These are phyloP conservation scores for Sugiyamaella sp. DNA, from an alignment of 1,139 yeast genomes.

Conservation along the genomic window DNA sequence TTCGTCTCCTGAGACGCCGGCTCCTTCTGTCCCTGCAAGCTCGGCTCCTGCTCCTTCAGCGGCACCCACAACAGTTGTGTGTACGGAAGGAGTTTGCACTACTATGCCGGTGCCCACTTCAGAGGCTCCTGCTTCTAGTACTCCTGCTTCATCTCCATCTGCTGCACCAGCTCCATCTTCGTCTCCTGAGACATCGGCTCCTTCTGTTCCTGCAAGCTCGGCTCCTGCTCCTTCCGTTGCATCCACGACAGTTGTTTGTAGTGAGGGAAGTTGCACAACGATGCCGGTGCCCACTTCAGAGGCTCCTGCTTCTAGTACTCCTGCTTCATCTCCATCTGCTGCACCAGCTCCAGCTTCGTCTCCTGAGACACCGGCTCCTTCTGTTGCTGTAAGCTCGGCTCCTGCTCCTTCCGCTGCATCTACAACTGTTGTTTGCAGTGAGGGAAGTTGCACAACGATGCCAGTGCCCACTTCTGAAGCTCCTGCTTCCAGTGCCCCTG, in stretches of 20 bases:
- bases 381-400: background rate
- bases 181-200: background rate
- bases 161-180: conserved; percentile 15
- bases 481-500: conserved; percentile 11
- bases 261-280: too few relatives aligned
- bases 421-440: conserved; percentile 12
- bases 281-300: too few relatives aligned
- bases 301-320: too few relatives aligned
- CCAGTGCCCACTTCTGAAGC: conserved; percentile 4
- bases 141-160: conserved; percentile 1
- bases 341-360: conserved; percentile 13
- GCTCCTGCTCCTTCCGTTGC: background rate
- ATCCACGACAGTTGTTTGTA: background rate
- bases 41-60: conserved; percentile 2
- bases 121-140: background rate
- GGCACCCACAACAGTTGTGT: conserved; percentile 6
- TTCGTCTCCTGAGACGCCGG: background rate
- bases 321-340: conserved; percentile 5
- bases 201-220: background rate
- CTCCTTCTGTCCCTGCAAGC: conserved; percentile 4
- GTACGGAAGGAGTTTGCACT: background rate
- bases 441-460: conserved; percentile 13
- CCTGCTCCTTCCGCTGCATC: conserved; percentile 3
- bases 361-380: conserved; percentile 1
- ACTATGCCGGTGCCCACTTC: background rate